Evolutionary conservation across 768 basidiomycete species (phyloP), one percentile per base, ranked within the genome.

Genomic region (Austroboletus festivus): DNA sequence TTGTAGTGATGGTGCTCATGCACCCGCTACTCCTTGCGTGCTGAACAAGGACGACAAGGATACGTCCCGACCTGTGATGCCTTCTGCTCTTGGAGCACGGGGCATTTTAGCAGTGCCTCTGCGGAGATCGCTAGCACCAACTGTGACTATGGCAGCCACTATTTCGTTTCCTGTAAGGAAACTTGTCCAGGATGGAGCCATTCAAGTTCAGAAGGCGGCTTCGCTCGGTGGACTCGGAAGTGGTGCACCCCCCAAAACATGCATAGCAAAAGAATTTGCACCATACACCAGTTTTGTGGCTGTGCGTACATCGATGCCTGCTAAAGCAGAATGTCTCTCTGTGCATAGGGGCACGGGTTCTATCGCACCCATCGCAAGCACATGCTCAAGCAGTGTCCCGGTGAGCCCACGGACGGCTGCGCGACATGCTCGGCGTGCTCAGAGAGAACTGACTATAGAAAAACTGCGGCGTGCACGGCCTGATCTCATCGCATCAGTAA

Each of bases 401-500:
- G 26, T 51, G 4, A 61, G 53, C 19, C 52, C 63, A 37, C 57
- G 53, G 39, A 61, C 47, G 3, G 59, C 48, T 21, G 50, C 50
- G 31, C 59, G 59, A 15, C 57, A 54, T 13, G 50, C 53, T 0
- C 48, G 50, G 37, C 60, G 57, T 2, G 59, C 57, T 3, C 50
- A 62, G 38, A 53, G 62, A 33, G 53, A 48, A 20, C 51, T 45
- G 28, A 61, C 59, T 34, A 72, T 72, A 1, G 72, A 76, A 31
- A 72, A 70, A 28, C 62, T 81, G 15, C 69, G 72, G 4, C 58
- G 55, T 13, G 76, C 75, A 11, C 71, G 73, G 22, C 80, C 79
- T 3, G 70, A 75, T 45, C 67, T 72, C 8, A 13, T 33, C 31
- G 31, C n/a, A n/a, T n/a, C n/a, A 13, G 12, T 8, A 6, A 7